Conservation (phyloP, 768 basidiomycete genomes). For the Pleurotus tuoliensis region DNA sequence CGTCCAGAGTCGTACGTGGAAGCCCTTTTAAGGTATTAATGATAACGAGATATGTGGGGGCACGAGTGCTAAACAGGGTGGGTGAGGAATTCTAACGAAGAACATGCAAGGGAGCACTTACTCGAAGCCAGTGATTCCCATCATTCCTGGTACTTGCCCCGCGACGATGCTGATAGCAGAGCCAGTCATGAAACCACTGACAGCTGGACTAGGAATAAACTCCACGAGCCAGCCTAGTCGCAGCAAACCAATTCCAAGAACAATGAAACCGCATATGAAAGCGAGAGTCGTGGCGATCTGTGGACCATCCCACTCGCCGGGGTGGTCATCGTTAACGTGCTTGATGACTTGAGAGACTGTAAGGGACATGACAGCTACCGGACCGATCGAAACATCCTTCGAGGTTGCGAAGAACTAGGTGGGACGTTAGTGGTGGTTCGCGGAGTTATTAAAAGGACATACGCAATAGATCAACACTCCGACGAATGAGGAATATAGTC, state of each 20-base stretch:
- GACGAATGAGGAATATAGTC: constrained; percentile 91
- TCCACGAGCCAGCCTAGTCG: constrained; percentile 94
- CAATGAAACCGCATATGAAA: constrained; percentile 87
- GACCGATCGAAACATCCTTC: constrained; percentile 99
- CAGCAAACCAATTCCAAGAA: constrained; percentile 83
- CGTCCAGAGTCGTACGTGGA: constrained; percentile 67
- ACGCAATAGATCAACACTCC: constrained; percentile 84
- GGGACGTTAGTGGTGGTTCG: neutral
- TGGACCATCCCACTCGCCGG: constrained; percentile 56
- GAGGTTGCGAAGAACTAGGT: constrained; percentile 89
- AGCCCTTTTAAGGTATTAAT: constrained; percentile 91
- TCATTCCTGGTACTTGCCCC: constrained; percentile 84
- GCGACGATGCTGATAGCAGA: constrained; percentile 91
- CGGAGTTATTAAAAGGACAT: constrained; percentile 20
- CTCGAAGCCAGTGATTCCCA: constrained; percentile 87
- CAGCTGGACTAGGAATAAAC: constrained; percentile 84
- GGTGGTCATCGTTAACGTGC: constrained; percentile 50
- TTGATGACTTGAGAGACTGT: constrained; percentile 79
- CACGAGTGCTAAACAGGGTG: constrained; percentile 62
- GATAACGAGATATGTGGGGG: constrained; percentile 79
- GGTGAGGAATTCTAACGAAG: constrained; percentile 7
- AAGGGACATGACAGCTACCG: constrained; percentile 97
- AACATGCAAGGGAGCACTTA: constrained; percentile 31
- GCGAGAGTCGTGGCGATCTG: constrained; percentile 84
- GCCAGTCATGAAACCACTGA: constrained; percentile 94